Base-by-base conservation (phyloP, 169 alveolate genomes). In the Cryptosporidium meleagridis region DNA sequence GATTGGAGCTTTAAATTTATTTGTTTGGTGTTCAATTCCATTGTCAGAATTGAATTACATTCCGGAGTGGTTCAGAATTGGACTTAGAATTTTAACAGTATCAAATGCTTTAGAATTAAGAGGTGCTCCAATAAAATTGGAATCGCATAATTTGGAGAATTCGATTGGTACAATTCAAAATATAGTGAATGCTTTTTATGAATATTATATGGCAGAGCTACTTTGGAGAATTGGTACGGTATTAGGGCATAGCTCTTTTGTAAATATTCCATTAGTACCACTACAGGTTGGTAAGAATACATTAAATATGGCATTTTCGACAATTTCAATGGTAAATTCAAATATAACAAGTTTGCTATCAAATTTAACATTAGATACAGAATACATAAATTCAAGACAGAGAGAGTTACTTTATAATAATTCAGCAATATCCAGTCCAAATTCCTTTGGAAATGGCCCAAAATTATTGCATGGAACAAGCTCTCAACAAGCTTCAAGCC, bases 241-340 rank as follows among this genome's bases (percentile, higher is more conserved):
- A 33, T 91, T 96, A 48, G 98, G 98, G 26, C 95, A 96, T 86
- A 95, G 97, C 29, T 94, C 97, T 70, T 91, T 96, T 92, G 92
- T 95, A 51, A 95, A 96, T 73, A 93, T 96, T 84, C 98, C 98
- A 59, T 94, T 94, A 65, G 93, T 95, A 68, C 98, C 98, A 12
- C 70, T 95, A 37, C 96, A 95, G 44, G 91, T 96, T 55, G 97
- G 97, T 6, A 91, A 95, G 91, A 94, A 94, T 91, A 95, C 97
- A 52, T 87, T 95, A 53, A 97, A 95, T 65, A 73, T 95, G 87
- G 98, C 97, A 23, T 96, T 95, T 69, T 95, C 94, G 62, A 97
- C 97, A 10, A 97, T 95, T n/a, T 96, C 95, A 87, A 93, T 93
- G 80, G 96, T 96, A 41, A 94, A 95, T 91, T 93, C 96, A 16